These are phyloP conservation scores for Eucommia ulmoides DNA, from an alignment of 257 asterid species.

Conservation along the genomic window DNA sequence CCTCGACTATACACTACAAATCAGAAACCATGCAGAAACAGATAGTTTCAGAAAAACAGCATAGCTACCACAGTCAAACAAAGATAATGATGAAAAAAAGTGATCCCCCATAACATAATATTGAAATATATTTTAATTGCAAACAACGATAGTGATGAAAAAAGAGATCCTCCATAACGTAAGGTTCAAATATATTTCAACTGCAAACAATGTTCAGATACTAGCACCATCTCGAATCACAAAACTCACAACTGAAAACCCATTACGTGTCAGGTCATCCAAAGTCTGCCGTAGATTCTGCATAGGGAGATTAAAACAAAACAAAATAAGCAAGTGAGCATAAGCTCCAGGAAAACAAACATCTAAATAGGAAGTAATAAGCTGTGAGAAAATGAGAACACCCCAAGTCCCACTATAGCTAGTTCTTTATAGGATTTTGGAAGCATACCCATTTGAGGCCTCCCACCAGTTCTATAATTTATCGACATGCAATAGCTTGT, in stretches of 20 bases:
- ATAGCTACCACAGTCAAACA: too few species aligned
- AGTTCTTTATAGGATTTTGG: background rate
- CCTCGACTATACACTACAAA: conserved; percentile 90
- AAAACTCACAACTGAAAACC: conserved; percentile 90
- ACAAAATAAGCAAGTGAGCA: too few species aligned
- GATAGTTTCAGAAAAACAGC: too few species aligned
- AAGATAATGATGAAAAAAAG: too few species aligned
- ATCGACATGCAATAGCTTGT: background rate
- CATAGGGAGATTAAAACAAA: conserved; percentile 12
- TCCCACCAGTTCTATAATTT: background rate
- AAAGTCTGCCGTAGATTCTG: conserved; percentile 93
- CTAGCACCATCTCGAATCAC: conserved; percentile 10
- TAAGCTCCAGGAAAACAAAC: conserved; percentile 1
- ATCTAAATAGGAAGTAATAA: too few species aligned
- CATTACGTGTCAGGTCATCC: conserved; percentile 90
- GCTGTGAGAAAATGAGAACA: background rate
- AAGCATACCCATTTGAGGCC: background rate
- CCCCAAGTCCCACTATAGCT: background rate
- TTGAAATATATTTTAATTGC: too few species aligned
- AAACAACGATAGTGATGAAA: too few species aligned
- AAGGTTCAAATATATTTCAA: too few species aligned
- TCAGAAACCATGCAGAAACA: too few species aligned
- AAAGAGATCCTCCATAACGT: too few species aligned
- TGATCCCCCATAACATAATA: too few species aligned
- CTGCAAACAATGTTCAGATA: too few species aligned